Percentiles rank a stretch among this genome's conserved stretches.
Evolutionary conservation across 169 alveolate species (phyloP).

Genomic region (Amoebophrya sp.): DNA sequence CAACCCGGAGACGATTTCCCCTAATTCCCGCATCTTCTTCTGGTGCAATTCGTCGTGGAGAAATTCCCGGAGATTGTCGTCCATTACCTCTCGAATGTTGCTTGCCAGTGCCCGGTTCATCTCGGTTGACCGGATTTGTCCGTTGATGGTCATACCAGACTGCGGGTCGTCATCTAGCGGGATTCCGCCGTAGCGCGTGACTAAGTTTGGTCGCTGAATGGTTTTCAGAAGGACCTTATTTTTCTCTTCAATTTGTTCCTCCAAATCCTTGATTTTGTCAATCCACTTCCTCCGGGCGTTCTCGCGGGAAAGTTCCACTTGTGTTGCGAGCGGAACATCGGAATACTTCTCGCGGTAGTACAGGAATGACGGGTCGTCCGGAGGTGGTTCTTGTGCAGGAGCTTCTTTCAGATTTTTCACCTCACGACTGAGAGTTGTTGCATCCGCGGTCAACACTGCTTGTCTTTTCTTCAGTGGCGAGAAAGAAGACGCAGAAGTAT

Average conservation of each 20-base stretch:
- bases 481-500: too few relatives aligned
- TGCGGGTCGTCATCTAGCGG: background rate
- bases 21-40: background rate
- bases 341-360: constrained; percentile 21
- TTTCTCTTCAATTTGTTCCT: background rate
- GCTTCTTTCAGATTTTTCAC: too few relatives aligned
- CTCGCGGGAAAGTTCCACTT: background rate
- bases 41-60: constrained; percentile 8
- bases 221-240: background rate
- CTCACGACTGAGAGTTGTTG: too few relatives aligned
- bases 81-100: background rate
- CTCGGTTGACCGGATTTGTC: background rate
- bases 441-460: too few relatives aligned
- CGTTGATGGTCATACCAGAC: background rate
- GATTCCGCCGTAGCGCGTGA: background rate
- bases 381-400: too few relatives aligned
- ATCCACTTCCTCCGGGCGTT: background rate
- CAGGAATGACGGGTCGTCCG: too few relatives aligned
- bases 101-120: background rate
- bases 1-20: background rate
- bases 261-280: background rate
- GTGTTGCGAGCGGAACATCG: background rate
- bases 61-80: background rate
- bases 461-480: too few relatives aligned
- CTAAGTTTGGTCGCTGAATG: background rate